Conservation (phyloP, 2,329 filamentous ascomycete genomes). For the Tolypocladium endophyticum region DNA sequence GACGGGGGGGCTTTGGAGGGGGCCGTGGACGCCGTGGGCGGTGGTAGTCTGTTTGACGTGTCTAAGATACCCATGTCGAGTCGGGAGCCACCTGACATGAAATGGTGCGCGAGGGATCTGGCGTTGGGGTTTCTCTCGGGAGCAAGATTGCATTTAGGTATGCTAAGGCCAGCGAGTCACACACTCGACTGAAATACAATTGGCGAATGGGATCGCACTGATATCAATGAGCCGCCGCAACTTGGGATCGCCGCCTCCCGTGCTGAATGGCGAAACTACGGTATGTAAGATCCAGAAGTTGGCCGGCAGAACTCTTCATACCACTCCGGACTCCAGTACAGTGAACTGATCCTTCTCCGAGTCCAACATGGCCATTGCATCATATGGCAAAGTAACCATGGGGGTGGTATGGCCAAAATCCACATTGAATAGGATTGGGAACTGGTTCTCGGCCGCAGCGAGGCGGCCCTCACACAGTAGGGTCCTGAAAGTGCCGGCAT, state of each 20-base stretch:
- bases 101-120: not conserved
- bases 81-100: not conserved
- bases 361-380: not conserved
- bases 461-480: not conserved
- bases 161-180: not conserved
- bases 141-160: not conserved
- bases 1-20: conserved; percentile 14
- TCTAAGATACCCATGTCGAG: not conserved
- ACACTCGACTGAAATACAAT: not conserved
- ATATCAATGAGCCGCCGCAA: not conserved
- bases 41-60: conserved; percentile 7
- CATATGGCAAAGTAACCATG: not conserved
- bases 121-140: not conserved
- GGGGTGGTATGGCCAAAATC: not conserved
- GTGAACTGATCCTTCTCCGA: not conserved
- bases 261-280: too few species aligned
- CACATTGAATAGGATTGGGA: not conserved
- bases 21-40: conserved; percentile 19
- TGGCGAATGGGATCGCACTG: not conserved
- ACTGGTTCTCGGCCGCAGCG: not conserved
- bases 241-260: too few species aligned
- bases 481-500: not conserved
- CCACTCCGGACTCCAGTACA: not conserved
- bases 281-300: not conserved
- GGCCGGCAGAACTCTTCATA: not conserved